Evolutionary conservation across 805 yeast genomes (phyloP), one percentile per base, ranked within the genome.

Genomic region (Candida orba): DNA sequence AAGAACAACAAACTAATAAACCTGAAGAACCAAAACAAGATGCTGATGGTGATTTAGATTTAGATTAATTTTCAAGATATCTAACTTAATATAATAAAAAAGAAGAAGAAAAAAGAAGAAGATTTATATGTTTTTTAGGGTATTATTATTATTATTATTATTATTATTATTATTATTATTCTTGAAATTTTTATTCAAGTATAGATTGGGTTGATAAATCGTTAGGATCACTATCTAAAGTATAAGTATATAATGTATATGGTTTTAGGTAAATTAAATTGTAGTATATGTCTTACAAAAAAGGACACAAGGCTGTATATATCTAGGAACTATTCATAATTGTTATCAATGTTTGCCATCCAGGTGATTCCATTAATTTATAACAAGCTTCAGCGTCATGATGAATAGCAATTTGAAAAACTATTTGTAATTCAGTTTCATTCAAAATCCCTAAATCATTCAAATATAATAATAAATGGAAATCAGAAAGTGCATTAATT

Each of bases 281-380:
- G n/a, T n/a, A n/a, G n/a, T n/a, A n/a, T n/a, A n/a, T n/a, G n/a
- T n/a, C n/a, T n/a, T n/a, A n/a, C n/a, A n/a, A n/a, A n/a, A n/a
- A n/a, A n/a, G n/a, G n/a, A n/a, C n/a, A n/a, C n/a, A n/a, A n/a
- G n/a, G n/a, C n/a, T n/a, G 9, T 22, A 14, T 38, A 23, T 13
- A 17, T 38, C 33, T 42, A 52, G 14, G 56, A 50, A 40, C 63
- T 61, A 43, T 64, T 64, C 25, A 71, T 56, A 36, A 79, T 77
- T 34, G 89, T 76, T 30, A 79, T 59, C 46, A 88, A 65, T 2
- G 95, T 84, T 69, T 81, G 84, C 96, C 96, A 88, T 1, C 93
- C 93, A 0, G 84, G 79, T 47, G 59, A 56, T 39, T 81, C 79
- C 22, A 81, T 63, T 40, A 83, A 64, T 42, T 67, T 68, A 47